A percentile compares a stretch with the other conserved stretches of the same genome.
These are phyloP conservation scores for Cladosporium sp. DNA, from an alignment of 2,329 filamentous ascomycete species.

Conservation along the genomic window DNA sequence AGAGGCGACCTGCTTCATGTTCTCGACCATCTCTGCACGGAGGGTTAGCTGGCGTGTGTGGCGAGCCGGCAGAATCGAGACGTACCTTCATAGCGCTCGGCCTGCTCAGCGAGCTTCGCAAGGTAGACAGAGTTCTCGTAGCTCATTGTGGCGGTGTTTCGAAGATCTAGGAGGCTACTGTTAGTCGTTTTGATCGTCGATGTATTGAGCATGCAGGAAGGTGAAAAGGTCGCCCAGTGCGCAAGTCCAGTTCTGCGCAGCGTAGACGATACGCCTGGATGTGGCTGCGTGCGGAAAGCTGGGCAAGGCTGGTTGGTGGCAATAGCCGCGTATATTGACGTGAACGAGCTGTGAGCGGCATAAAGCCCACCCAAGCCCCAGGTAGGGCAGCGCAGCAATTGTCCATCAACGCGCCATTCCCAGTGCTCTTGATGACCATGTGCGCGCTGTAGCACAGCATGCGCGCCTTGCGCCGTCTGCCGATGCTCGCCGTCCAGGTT, in stretches of 20 bases:
- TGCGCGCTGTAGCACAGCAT: neutral
- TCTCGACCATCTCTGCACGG: conserved; percentile 93
- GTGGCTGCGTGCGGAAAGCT: neutral
- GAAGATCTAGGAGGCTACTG: neutral
- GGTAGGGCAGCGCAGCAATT: neutral
- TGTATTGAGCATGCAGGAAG: neutral
- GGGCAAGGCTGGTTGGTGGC: neutral
- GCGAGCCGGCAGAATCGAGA: neutral
- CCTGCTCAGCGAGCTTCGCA: conserved; percentile 99
- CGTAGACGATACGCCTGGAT: neutral
- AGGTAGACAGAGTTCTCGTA: conserved; percentile 99
- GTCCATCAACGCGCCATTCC: neutral
- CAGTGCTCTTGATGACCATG: neutral
- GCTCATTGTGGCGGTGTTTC: conserved; percentile 61
- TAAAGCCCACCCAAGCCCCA: neutral
- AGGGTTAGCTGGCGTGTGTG: neutral
- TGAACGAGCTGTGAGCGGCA: conserved; percentile 2
- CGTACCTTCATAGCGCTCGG: conserved; percentile 97
- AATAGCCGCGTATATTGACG: neutral
- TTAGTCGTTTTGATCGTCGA: neutral
- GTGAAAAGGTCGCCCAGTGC: neutral
- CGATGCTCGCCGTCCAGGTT: neutral
- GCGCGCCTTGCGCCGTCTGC: neutral
- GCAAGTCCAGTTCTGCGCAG: neutral
- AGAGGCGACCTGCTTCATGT: conserved; percentile 98